phyloP scores from a whole-genome alignment of 768 basidiomycete genomes.

The Termitomyces sp. region DNA sequence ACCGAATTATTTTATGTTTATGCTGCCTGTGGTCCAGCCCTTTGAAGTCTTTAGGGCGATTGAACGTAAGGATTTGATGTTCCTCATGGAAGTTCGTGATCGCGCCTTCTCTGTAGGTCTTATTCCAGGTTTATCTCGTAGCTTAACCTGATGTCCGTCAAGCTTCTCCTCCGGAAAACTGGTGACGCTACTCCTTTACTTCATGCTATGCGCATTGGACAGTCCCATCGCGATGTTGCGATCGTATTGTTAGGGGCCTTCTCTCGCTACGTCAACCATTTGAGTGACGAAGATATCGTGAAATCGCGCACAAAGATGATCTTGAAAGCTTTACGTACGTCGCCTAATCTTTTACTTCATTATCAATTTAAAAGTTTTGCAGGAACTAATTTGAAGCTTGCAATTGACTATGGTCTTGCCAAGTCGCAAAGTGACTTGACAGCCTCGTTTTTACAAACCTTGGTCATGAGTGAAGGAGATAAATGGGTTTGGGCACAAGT shows the following conservation, averaged over 20 bases:
- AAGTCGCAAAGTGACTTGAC: conserved; percentile 79
- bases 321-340: conserved; percentile 75
- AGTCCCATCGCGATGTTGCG: conserved; percentile 74
- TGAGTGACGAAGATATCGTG: conserved; percentile 75
- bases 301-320: conserved; percentile 63
- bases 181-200: conserved; percentile 86
- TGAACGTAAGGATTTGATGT: conserved; percentile 77
- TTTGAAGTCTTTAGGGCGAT: conserved; percentile 76
- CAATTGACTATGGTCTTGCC: conserved; percentile 84
- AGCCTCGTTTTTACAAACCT: conserved; percentile 88
- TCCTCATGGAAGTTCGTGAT: conserved; percentile 80
- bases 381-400: conserved; percentile 83
- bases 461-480: conserved; percentile 96
- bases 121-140: not conserved
- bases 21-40: conserved; percentile 23
- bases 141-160: not conserved
- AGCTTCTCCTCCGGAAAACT: conserved; percentile 80
- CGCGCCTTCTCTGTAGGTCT: conserved; percentile 67
- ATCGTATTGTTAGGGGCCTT: conserved; percentile 87
- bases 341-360: not conserved
- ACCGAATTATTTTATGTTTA: not conserved
- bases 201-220: conserved; percentile 81
- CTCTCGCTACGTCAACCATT: conserved; percentile 85
- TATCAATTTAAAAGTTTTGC: not conserved
- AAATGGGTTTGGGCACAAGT: conserved; percentile 78